Conservation (phyloP, 345 rosid species). For the sweet orange (Citrus sinensis) region DVS_A1.0 CM039169.1:5839501-5840000, state of each 20-base stretch:
- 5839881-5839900: slow-evolving; percentile 5
- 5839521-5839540: too few species aligned
- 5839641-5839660: background rate
- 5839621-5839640: slow-evolving; percentile 13
- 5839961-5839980: too few species aligned
- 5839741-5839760: background rate
- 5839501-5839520: too few species aligned
- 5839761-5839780: slow-evolving; percentile 24
- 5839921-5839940: background rate
- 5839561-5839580: too few species aligned
- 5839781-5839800: slow-evolving; percentile 21
- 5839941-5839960: slow-evolving; percentile 5
- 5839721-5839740: background rate
- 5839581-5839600: slow-evolving; percentile 25
- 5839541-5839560: background rate
- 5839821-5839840: slow-evolving; percentile 30
- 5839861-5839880: slow-evolving; percentile 1
- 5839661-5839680: too few species aligned
- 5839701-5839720: too few species aligned
- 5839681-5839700: background rate
- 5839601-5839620: slow-evolving; percentile 10
- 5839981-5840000: too few species aligned
- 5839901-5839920: slow-evolving; percentile 7
- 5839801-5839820: slow-evolving; percentile 7
- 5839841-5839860: slow-evolving; percentile 5